phyloP scores from a whole-genome alignment of 306 rosid genomes.

The Hippophae gyantsensis region DNA sequence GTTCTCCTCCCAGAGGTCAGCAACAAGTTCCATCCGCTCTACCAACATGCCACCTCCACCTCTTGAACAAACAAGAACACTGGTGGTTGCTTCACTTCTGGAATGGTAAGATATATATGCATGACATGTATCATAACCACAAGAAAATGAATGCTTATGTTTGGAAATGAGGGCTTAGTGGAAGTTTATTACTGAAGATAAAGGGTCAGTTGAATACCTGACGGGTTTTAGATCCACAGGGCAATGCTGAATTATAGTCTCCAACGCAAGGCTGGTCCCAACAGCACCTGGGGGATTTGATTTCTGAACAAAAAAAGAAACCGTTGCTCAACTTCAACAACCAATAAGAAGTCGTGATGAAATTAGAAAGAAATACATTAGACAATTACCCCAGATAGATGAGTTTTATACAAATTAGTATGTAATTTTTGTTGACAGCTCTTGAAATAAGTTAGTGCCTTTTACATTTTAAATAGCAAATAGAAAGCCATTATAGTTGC shows the following conservation, averaged over 20 bases:
- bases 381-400: neutral
- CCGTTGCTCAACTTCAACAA: neutral
- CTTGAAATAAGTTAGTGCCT: too few species aligned
- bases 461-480: too few species aligned
- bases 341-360: neutral
- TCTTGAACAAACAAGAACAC: conserved; percentile 80
- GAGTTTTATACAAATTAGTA: too few species aligned
- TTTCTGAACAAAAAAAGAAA: conserved; percentile 43
- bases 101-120: conserved; percentile 9
- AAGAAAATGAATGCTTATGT: conserved; percentile 5
- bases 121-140: neutral
- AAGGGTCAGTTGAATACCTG: conserved; percentile 30
- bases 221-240: conserved; percentile 52
- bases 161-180: conserved; percentile 6
- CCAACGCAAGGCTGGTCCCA: conserved; percentile 87
- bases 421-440: too few species aligned
- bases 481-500: too few species aligned
- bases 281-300: conserved; percentile 72
- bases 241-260: conserved; percentile 77
- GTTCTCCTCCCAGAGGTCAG: conserved; percentile 80
- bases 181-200: conserved; percentile 16
- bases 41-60: conserved; percentile 89
- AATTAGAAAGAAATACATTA: conserved; percentile 8
- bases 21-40: conserved; percentile 84
- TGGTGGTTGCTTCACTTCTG: conserved; percentile 60